These are phyloP conservation scores for Ophiocytium majus DNA, from an alignment of 352 stramenopile genomes.

Conservation along the genomic window DNA sequence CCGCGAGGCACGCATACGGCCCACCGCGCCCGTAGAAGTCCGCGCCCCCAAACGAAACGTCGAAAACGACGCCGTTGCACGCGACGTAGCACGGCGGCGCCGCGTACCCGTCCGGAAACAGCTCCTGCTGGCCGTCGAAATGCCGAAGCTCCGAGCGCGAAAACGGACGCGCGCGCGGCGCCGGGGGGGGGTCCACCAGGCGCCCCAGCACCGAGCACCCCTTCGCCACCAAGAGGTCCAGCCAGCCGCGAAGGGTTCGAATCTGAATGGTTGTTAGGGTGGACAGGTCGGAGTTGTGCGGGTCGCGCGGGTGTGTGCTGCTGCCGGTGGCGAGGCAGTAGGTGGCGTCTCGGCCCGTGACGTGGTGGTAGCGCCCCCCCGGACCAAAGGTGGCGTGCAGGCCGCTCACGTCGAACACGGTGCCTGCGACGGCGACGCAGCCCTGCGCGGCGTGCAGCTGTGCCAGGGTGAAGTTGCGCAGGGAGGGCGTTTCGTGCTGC, in stretches of 20 bases:
- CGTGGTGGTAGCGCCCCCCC: conserved; percentile 31
- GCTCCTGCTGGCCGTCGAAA: conserved; percentile 67
- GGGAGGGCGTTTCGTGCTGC: not conserved
- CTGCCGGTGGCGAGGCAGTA: conserved; percentile 18
- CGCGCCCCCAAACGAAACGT: conserved; percentile 89
- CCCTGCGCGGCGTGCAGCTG: not conserved
- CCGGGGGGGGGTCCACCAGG: conserved; percentile 62
- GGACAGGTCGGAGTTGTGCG: conserved; percentile 32
- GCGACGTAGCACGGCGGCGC: conserved; percentile 87
- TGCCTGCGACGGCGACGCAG: not conserved
- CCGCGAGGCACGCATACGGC: conserved; percentile 92
- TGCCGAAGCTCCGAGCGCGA: conserved; percentile 75
- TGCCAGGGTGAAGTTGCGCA: not conserved
- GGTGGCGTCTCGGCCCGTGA: conserved; percentile 36
- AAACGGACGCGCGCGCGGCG: conserved; percentile 67
- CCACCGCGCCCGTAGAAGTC: conserved; percentile 87
- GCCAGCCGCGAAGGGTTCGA: conserved; percentile 47
- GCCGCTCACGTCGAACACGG: not conserved
- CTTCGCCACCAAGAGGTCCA: conserved; percentile 35
- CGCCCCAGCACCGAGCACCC: conserved; percentile 60
- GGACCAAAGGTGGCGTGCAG: not conserved
- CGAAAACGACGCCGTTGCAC: conserved; percentile 89
- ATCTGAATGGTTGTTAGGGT: conserved; percentile 28
- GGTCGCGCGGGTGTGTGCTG: not conserved
- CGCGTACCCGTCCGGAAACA: conserved; percentile 66